Percentiles rank a stretch among this genome's conserved stretches.
phyloP scores from a whole-genome alignment of 1,284 basidiomycete genomes.

The Xanthoconium separans region DNA sequence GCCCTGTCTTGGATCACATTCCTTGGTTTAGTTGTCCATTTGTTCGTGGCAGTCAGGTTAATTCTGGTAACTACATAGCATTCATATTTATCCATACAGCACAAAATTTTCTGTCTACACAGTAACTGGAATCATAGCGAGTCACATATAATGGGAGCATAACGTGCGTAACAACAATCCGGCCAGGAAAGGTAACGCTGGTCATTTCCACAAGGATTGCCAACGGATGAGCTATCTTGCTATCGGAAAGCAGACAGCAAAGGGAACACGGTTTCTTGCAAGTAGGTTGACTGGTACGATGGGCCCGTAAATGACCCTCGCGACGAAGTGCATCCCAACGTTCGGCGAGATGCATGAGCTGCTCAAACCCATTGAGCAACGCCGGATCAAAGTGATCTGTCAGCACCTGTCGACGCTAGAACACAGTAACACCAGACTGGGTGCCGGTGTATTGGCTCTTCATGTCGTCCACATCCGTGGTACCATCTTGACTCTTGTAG shows the following conservation, averaged over 20 bases:
- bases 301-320: constrained; percentile 8
- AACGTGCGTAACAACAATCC: constrained; percentile 22
- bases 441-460: constrained; percentile 82
- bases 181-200: background rate
- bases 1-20: too few species aligned
- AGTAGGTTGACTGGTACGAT: constrained; percentile 8
- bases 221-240: constrained; percentile 5
- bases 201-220: constrained; percentile 3
- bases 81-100: constrained; percentile 23
- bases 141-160: constrained; percentile 20
- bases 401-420: constrained; percentile 40
- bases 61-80: constrained; percentile 1
- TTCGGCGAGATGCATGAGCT: constrained; percentile 9
- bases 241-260: constrained; percentile 2
- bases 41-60: background rate
- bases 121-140: constrained; percentile 12
- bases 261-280: constrained; percentile 18
- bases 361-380: constrained; percentile 16
- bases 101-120: constrained; percentile 13
- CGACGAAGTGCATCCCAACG: constrained; percentile 8
- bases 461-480: constrained; percentile 75
- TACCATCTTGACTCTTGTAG: constrained; percentile 85
- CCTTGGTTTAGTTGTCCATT: too few species aligned
- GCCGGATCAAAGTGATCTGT: constrained; percentile 6
- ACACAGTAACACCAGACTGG: constrained; percentile 80